Percentiles rank a stretch among this genome's conserved stretches.
Evolutionary conservation across 345 rosid species (phyloP).

Genomic region (Cochlearia excelsa): DNA sequence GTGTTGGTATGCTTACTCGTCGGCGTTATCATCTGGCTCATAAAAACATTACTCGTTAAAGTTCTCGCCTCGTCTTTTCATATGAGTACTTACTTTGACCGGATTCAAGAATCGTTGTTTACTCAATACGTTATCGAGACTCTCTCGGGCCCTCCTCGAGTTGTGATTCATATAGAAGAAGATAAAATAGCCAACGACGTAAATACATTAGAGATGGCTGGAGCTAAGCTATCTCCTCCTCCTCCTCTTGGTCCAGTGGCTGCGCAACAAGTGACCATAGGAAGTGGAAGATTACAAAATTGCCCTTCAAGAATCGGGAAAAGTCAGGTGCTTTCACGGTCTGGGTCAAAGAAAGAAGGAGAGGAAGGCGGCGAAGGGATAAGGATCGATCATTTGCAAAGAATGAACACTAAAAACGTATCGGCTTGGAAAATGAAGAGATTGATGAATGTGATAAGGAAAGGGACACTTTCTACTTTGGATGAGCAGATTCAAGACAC

Average conservation of each 20-base stretch:
- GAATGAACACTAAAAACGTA: conserved; percentile 68
- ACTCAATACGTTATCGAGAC: conserved; percentile 77
- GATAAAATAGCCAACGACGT: conserved; percentile 44
- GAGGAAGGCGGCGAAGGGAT: conserved; percentile 39
- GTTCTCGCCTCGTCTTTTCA: conserved; percentile 93
- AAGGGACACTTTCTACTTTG: conserved; percentile 71
- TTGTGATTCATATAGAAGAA: conserved; percentile 55
- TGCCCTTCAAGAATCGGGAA: conserved; percentile 40
- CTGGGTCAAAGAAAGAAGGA: conserved; percentile 44
- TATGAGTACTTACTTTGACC: conserved; percentile 82
- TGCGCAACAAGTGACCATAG: conserved; percentile 36
- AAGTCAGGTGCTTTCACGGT: conserved; percentile 48
- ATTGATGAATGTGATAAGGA: conserved; percentile 61
- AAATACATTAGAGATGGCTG: conserved; percentile 44
- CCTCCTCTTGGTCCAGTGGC: conserved; percentile 42
- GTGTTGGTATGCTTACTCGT: conserved; percentile 65
- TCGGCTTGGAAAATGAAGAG: conserved; percentile 99
- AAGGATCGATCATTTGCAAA: conserved; percentile 67
- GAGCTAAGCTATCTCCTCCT: conserved; percentile 45
- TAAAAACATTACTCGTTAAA: conserved; percentile 76
- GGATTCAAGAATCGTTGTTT: conserved; percentile 85
- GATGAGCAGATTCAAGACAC: conserved; percentile 72
- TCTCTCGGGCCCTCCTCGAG: conserved; percentile 69
- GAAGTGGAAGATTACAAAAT: conserved; percentile 46
- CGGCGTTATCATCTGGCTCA: conserved; percentile 69